Percentiles rank a stretch among this genome's conserved stretches.
phyloP scores from a whole-genome alignment of 2,329 filamentous ascomycete species.

The Botrytis sinoallii region DNA sequence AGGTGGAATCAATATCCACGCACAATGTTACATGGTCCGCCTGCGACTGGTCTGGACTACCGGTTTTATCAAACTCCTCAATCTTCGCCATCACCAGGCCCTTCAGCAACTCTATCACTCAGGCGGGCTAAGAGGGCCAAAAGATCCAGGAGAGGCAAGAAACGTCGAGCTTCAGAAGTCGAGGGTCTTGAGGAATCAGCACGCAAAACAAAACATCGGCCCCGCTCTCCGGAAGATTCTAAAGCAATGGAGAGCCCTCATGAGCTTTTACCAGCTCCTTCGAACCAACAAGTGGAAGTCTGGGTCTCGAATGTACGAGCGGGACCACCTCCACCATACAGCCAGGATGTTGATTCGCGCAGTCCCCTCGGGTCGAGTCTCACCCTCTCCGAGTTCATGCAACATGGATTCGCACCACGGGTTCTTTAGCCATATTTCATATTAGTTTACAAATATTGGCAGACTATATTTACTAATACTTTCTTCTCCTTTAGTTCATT shows the following conservation, averaged over 20 bases:
- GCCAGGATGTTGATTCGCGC: not conserved
- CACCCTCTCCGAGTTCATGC: not conserved
- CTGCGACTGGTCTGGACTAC: not conserved
- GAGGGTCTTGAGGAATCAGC: not conserved
- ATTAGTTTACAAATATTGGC: not conserved
- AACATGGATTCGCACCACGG: not conserved
- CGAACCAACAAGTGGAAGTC: not conserved
- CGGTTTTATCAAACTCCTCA: not conserved
- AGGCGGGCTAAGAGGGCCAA: not conserved
- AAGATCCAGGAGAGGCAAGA: not conserved
- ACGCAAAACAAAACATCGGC: no score
- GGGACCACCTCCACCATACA: not conserved
- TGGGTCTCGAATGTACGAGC: not conserved
- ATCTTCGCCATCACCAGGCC: not conserved
- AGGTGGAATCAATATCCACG: not conserved
- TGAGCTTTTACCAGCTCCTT: not conserved
- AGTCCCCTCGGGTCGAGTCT: not conserved
- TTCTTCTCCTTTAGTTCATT: slow-evolving; percentile 71
- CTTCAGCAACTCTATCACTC: not conserved
- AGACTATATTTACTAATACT: slow-evolving; percentile 16
- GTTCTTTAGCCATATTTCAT: slow-evolving; percentile 16
- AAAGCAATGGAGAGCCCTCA: not conserved
- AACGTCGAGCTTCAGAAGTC: slow-evolving; percentile 1
- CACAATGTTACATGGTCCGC: not conserved
- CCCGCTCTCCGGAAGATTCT: not conserved